These are phyloP conservation scores for Solanum lignicaule DNA, from an alignment of 257 asterid genomes.

Conservation along the genomic window DNA sequence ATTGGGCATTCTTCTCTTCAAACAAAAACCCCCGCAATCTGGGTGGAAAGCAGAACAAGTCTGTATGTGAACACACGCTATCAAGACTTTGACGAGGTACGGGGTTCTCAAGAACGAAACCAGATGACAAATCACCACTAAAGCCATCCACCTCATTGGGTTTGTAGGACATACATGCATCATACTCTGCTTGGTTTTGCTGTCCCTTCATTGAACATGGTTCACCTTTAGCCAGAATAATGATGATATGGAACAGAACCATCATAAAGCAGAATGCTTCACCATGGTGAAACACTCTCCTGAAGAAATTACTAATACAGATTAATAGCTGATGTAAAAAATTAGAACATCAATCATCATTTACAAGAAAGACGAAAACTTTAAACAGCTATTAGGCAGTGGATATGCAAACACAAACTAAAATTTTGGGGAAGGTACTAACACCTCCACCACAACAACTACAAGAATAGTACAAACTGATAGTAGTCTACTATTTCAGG, in stretches of 20 bases:
- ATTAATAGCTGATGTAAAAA: background rate
- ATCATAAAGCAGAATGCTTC: constrained; percentile 8
- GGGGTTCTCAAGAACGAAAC: constrained; percentile 10
- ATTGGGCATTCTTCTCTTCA: constrained; percentile 10
- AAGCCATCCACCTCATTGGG: constrained; percentile 11
- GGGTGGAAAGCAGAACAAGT: constrained; percentile 60
- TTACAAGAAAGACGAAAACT: background rate
- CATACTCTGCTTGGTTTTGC: constrained; percentile 18
- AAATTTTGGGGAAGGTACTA: background rate
- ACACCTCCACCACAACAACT: background rate
- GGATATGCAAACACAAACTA: background rate
- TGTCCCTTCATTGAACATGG: constrained; percentile 22
- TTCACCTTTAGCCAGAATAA: constrained; percentile 12
- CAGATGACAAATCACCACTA: constrained; percentile 19
- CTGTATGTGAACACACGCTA: constrained; percentile 33
- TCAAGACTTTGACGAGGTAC: constrained; percentile 13
- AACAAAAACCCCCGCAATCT: constrained; percentile 33
- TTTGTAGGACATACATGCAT: constrained; percentile 23
- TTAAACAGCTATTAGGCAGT: background rate
- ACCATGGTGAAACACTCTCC: constrained; percentile 13
- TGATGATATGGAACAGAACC: constrained; percentile 10
- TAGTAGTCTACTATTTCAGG: background rate
- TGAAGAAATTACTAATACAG: constrained; percentile 6
- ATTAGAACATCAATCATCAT: background rate
- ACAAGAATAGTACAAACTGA: background rate